phyloP scores from a whole-genome alignment of 192 early-diverging fungal genomes.

The Piromyces sp. region DNA sequence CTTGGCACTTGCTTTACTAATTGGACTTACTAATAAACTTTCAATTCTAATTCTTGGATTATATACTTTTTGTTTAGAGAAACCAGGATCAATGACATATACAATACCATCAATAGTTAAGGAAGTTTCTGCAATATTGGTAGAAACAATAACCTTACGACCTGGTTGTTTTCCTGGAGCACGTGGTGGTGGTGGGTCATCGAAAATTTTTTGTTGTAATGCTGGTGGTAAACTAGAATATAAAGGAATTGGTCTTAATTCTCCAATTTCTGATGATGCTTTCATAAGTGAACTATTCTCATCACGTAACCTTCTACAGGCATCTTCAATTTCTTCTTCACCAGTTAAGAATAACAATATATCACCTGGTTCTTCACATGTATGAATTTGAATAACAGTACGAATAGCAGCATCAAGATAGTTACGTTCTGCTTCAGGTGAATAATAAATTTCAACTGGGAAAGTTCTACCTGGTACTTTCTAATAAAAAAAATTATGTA shows the following conservation, averaged over 20 bases:
- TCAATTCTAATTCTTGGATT: conserved; percentile 95
- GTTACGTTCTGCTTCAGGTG: conserved; percentile 89
- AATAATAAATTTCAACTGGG: conserved; percentile 96
- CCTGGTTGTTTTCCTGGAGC: conserved; percentile 64
- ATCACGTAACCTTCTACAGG: conserved; percentile 61
- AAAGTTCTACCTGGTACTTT: conserved; percentile 91
- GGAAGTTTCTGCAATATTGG: conserved; percentile 95
- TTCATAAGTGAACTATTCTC: conserved; percentile 58
- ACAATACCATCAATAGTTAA: conserved; percentile 98
- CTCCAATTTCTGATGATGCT: not conserved
- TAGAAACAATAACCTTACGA: conserved; percentile 92
- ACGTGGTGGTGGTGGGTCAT: conserved; percentile 65
- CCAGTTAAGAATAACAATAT: conserved; percentile 95
- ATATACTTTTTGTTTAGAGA: conserved; percentile 98
- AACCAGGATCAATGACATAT: conserved; percentile 95
- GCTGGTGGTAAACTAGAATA: conserved; percentile 84
- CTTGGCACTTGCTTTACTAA: conserved; percentile 85
- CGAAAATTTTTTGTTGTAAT: conserved; percentile 86
- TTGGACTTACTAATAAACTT: conserved; percentile 82
- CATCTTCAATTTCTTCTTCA: conserved; percentile 97
- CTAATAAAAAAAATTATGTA: conserved; percentile 5
- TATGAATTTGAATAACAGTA: conserved; percentile 88
- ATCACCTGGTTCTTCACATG: conserved; percentile 82
- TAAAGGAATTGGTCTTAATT: conserved; percentile 46
- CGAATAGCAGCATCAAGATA: conserved; percentile 93